Conservation (phyloP, 108 stramenopile species). For the Fistulifera pelliculosa region DNA sequence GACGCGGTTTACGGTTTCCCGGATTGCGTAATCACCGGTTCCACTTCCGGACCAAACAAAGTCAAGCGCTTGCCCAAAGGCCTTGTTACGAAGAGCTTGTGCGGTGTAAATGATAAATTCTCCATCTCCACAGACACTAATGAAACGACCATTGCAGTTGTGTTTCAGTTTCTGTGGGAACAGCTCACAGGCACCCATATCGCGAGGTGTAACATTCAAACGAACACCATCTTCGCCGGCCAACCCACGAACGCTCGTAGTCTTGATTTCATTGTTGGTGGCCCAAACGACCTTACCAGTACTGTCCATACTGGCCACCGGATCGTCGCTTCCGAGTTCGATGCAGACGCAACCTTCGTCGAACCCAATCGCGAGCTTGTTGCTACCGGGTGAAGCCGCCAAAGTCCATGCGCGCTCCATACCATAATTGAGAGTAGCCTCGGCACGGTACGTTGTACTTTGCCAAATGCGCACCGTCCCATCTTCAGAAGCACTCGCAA, state of each 20-base stretch:
- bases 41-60: constrained; percentile 95
- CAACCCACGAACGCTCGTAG: constrained; percentile 83
- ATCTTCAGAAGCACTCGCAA: constrained; percentile 95
- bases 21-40: constrained; percentile 97
- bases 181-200: constrained; percentile 93
- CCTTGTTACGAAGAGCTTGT: constrained; percentile 95
- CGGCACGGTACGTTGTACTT: constrained; percentile 94
- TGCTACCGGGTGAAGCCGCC: constrained; percentile 85
- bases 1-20: constrained; percentile 85
- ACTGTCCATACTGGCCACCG: constrained; percentile 97
- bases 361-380: constrained; percentile 98
- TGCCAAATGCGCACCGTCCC: constrained; percentile 99
- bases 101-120: constrained; percentile 99
- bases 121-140: constrained; percentile 97
- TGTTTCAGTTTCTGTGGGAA: constrained; percentile 92
- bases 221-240: constrained; percentile 81
- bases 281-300: constrained; percentile 97
- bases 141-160: constrained; percentile 98
- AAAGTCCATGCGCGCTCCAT: constrained; percentile 98
- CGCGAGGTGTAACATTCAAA: constrained; percentile 69
- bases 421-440: constrained; percentile 98
- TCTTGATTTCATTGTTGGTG: constrained; percentile 93
- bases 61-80: constrained; percentile 95
- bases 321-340: constrained; percentile 95
- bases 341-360: constrained; percentile 98